phyloP scores from a whole-genome alignment of 257 asterid species.

The Echium plantagineum region DNA sequence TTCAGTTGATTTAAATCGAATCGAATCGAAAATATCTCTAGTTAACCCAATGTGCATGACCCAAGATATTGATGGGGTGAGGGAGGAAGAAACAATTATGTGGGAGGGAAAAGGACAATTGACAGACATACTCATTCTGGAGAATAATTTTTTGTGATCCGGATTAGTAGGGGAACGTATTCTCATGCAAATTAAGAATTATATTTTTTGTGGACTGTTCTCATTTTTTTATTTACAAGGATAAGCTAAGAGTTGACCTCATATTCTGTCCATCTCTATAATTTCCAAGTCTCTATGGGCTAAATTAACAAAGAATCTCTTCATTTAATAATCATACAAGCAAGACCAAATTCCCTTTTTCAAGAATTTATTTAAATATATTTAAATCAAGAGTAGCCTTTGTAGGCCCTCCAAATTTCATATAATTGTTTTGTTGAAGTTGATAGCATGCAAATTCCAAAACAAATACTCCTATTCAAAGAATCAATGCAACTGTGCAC shows the following conservation, averaged over 20 bases:
- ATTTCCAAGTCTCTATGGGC: background rate
- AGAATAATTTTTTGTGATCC: slow-evolving; percentile 22
- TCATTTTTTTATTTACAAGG: background rate
- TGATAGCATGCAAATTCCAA: background rate
- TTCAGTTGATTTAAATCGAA: no score
- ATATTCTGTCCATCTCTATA: background rate
- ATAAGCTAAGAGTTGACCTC: slow-evolving; percentile 15
- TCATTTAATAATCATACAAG: background rate
- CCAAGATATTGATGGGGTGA: background rate
- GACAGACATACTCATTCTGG: slow-evolving; percentile 18
- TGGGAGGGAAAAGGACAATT: slow-evolving; percentile 10
- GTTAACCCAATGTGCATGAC: background rate
- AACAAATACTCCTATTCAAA: background rate
- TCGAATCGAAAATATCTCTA: no score
- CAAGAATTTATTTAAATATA: slow-evolving; percentile 2
- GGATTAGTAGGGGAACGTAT: slow-evolving; percentile 19
- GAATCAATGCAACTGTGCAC: background rate
- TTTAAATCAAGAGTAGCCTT: background rate
- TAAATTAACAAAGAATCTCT: background rate
- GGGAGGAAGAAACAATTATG: background rate
- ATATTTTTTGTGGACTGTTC: slow-evolving; percentile 14
- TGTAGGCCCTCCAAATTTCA: background rate
- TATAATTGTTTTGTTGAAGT: background rate
- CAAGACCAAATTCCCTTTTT: background rate
- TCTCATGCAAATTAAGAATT: slow-evolving; percentile 17